Percentiles rank a stretch among this genome's conserved stretches.
These are phyloP conservation scores for Salisapilia sapeloensis DNA, from an alignment of 352 stramenopile genomes.

Conservation along the genomic window DNA sequence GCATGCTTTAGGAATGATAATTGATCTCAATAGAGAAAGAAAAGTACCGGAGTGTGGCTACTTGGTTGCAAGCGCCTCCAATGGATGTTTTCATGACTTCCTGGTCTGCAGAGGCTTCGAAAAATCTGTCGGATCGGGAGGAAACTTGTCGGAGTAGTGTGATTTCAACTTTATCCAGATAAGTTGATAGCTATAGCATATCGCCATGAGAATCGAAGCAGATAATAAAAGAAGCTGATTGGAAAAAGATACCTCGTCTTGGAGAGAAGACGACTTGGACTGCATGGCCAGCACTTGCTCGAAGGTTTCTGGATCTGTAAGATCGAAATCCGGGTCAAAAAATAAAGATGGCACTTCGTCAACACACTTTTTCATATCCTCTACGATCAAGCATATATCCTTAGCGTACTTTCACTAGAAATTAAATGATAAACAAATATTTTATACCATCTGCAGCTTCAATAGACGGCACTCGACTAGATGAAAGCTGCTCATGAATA, in stretches of 20 bases:
- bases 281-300: conserved; percentile 67
- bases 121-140: conserved; percentile 71
- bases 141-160: conserved; percentile 73
- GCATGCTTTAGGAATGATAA: background rate
- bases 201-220: background rate
- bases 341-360: conserved; percentile 61
- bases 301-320: conserved; percentile 60
- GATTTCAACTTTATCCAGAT: conserved; percentile 75
- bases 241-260: conserved; percentile 22
- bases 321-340: conserved; percentile 58
- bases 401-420: background rate
- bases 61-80: conserved; percentile 56
- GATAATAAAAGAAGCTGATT: background rate
- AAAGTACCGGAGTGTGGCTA: conserved; percentile 50
- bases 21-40: background rate
- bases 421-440: conserved; percentile 1
- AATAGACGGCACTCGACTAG: conserved; percentile 65
- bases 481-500: conserved; percentile 70
- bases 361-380: conserved; percentile 70
- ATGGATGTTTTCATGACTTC: conserved; percentile 80
- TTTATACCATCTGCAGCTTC: conserved; percentile 47
- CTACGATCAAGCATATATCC: conserved; percentile 9
- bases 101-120: conserved; percentile 67
- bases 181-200: conserved; percentile 33
- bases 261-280: conserved; percentile 17